phyloP scores from a whole-genome alignment of 2,329 filamentous ascomycete genomes.

The Thermomyces lanuginosus region DNA sequence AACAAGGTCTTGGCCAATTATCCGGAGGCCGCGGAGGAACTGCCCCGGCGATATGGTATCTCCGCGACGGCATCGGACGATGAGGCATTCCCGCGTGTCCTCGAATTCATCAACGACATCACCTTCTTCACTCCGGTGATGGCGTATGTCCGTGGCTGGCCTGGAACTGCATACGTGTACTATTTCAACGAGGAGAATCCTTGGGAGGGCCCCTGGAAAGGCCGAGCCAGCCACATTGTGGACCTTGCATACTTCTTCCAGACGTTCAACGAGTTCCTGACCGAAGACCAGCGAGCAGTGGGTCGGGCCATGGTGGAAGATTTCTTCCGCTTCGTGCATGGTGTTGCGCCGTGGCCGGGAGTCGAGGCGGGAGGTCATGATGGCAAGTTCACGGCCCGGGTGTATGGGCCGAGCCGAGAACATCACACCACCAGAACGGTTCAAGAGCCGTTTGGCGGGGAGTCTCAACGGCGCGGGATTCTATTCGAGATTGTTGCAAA shows the following conservation, averaged over 20 bases:
- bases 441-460: conserved; percentile 9
- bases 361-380: conserved; percentile 8
- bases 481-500: conserved; percentile 11
- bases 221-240: conserved; percentile 28
- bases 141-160: conserved; percentile 25
- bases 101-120: conserved; percentile 32
- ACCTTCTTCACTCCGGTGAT: conserved; percentile 30
- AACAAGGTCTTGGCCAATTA: conserved; percentile 12
- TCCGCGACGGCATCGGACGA: conserved; percentile 20
- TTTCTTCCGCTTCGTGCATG: conserved; percentile 25
- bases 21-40: conserved; percentile 9
- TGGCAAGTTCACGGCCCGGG: conserved; percentile 12
- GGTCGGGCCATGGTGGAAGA: conserved; percentile 21
- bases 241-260: conserved; percentile 32
- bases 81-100: conserved; percentile 25
- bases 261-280: conserved; percentile 29
- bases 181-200: conserved; percentile 34
- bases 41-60: conserved; percentile 28
- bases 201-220: conserved; percentile 29
- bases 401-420: conserved; percentile 13
- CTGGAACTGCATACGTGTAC: conserved; percentile 22
- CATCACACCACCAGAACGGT: conserved; percentile 5
- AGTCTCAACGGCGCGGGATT: conserved; percentile 11
- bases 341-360: conserved; percentile 18
- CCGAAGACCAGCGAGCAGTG: conserved; percentile 15